phyloP scores from a whole-genome alignment of 306 rosid genomes.

The Echinosophora koreensis region DNA sequence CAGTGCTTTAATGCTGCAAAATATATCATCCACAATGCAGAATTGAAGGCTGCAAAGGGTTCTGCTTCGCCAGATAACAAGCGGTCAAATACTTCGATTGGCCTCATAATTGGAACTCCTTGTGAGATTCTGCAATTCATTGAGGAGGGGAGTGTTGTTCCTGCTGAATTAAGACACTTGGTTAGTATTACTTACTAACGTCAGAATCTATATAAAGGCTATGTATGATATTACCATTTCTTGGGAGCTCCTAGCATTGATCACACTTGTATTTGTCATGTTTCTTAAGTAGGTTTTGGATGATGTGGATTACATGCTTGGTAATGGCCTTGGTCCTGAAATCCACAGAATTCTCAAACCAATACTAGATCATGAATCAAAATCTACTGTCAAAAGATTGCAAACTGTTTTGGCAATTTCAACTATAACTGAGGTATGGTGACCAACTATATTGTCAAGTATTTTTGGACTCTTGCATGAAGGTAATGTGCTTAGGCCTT shows the following conservation, averaged over 20 bases:
- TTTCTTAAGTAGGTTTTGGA: conserved; percentile 74
- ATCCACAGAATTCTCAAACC: conserved; percentile 70
- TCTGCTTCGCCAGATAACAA: conserved; percentile 39
- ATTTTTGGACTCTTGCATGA: conserved; percentile 21
- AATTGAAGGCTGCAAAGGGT: conserved; percentile 70
- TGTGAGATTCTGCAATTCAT: conserved; percentile 80
- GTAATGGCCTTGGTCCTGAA: conserved; percentile 73
- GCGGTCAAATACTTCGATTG: conserved; percentile 67
- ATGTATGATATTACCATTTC: neutral
- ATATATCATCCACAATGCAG: conserved; percentile 70
- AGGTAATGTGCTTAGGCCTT: conserved; percentile 10
- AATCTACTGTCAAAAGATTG: conserved; percentile 63
- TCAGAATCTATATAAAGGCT: conserved; percentile 10
- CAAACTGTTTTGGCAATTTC: conserved; percentile 87
- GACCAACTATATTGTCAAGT: conserved; percentile 17
- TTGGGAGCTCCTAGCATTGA: conserved; percentile 28
- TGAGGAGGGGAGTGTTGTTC: conserved; percentile 80
- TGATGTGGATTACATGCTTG: conserved; percentile 84
- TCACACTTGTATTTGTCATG: conserved; percentile 17
- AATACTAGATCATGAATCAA: conserved; percentile 62
- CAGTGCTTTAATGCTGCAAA: conserved; percentile 87
- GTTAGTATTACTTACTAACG: conserved; percentile 51
- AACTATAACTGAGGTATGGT: conserved; percentile 72
- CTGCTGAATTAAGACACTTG: conserved; percentile 78
- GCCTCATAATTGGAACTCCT: conserved; percentile 85